phyloP scores from a whole-genome alignment of 345 rosid species.

The Odontarrhena argentea region DNA sequence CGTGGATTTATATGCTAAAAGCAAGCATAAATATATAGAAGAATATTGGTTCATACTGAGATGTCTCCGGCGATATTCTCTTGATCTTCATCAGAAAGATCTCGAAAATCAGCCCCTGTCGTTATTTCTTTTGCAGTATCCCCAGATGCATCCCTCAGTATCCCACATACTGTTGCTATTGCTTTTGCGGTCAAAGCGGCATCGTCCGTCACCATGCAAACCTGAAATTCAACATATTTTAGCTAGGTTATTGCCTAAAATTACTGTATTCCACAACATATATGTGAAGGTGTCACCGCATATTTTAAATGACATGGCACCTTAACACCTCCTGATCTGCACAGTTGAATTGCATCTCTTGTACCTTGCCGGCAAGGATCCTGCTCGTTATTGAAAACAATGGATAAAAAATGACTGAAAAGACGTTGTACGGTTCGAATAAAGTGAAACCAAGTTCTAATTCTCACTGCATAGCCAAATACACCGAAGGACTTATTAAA shows the following conservation, averaged over 20 bases:
- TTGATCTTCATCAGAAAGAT: conserved; percentile 58
- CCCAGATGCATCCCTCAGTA: conserved; percentile 53
- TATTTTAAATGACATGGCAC: conserved; percentile 28
- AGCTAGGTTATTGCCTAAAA: background rate
- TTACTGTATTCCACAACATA: background rate
- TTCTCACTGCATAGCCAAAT: no score
- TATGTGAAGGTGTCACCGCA: background rate
- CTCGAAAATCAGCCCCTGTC: conserved; percentile 73
- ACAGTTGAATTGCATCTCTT: conserved; percentile 56
- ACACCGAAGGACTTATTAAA: background rate
- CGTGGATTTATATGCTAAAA: background rate
- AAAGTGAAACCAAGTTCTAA: no score
- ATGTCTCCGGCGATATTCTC: conserved; percentile 58
- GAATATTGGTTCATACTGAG: conserved; percentile 50
- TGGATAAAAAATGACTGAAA: background rate
- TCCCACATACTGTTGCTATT: conserved; percentile 84
- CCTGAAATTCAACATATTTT: conserved; percentile 47
- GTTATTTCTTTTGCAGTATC: conserved; percentile 42
- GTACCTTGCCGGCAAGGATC: conserved; percentile 83
- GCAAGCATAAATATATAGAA: background rate
- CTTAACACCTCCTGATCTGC: conserved; percentile 75
- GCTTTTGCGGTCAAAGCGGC: conserved; percentile 83
- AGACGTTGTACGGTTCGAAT: no score
- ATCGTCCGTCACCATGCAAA: conserved; percentile 95
- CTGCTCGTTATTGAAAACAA: conserved; percentile 42